Percentiles rank a stretch among this genome's conserved stretches.
These are phyloP conservation scores for Trichocomaceae sp. DNA, from an alignment of 2,329 filamentous ascomycete genomes.

Conservation along the genomic window DNA sequence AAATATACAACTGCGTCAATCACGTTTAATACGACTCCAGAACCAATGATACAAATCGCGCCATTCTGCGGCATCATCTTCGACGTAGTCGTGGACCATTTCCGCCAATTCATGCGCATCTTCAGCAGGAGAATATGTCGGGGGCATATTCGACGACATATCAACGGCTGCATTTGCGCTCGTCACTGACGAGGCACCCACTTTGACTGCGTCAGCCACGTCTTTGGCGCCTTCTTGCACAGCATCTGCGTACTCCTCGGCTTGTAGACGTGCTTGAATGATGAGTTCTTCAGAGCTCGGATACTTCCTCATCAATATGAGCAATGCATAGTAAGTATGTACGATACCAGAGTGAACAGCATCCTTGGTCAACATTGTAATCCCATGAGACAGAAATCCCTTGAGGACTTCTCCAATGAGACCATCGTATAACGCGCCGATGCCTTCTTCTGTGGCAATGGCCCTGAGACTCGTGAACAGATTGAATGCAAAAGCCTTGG, in stretches of 20 bases:
- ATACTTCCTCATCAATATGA: conserved; percentile 43
- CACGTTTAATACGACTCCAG: conserved; percentile 23
- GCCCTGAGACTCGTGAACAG: conserved; percentile 59
- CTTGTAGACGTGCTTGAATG: conserved; percentile 32
- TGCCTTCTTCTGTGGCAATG: conserved; percentile 57
- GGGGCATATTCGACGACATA: conserved; percentile 23
- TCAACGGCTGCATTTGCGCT: conserved; percentile 26
- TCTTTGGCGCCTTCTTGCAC: conserved; percentile 35
- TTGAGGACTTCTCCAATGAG: conserved; percentile 70
- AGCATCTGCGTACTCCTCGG: conserved; percentile 37
- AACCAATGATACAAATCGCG: conserved; percentile 38
- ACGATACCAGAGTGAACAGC: conserved; percentile 66
- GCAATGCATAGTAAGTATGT: conserved; percentile 60
- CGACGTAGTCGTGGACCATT: conserved; percentile 41
- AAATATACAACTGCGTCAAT: not conserved
- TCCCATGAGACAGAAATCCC: conserved; percentile 76
- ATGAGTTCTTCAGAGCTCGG: conserved; percentile 39
- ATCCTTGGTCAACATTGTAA: conserved; percentile 83
- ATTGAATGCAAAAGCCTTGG: not conserved
- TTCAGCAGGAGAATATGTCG: conserved; percentile 14
- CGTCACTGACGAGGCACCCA: conserved; percentile 1
- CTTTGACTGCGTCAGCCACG: conserved; percentile 9
- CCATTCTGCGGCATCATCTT: conserved; percentile 37
- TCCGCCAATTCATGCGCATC: conserved; percentile 39
- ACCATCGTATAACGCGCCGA: conserved; percentile 66